Evolutionary conservation across 1,284 basidiomycete species (phyloP), one percentile per base, ranked within the genome.

Genomic region (Rhodotorula sp.): DNA sequence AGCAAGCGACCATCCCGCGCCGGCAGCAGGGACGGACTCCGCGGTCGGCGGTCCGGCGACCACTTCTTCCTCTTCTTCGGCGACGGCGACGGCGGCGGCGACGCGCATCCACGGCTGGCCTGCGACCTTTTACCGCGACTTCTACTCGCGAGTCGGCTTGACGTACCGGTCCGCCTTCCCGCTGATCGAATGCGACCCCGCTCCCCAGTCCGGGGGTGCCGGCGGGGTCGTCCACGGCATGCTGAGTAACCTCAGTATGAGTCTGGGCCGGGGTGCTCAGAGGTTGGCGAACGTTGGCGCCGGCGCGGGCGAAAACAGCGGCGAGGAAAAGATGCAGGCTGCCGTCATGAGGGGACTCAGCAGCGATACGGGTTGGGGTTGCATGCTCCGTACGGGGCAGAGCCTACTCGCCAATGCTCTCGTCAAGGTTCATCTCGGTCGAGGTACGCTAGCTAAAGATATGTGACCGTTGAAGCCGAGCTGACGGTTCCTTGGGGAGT

Each of bases 321-420:
- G 49, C 49, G 49, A 50, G 23, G 19, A 50, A 23, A 50, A 23
- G 85, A 49, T 28, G 65, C 38, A 43, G 57, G 75, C 70, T 66
- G 7, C 34, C 15, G 79, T 91, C 79, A 89, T 89, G 77, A 34
- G 54, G 15, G 90, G 90, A 0, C 89, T 93, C 86, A 92, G 89
- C n/a, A 91, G 87, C 75, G 95, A 99, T 83, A 85, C 92, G 0
- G 95, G 95, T 0, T 99, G 95, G 95, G 95, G 95, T 0, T 99
- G 95, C 81, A 98, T 99, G 95, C 81, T 98, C 43, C 83, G 95
- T 34, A 98, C 95, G 0, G 95, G 94, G 0, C 95, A 98, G 82
- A 92, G 90, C 77, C 80, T 99, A 72, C 84, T 99, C 23, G 95
- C 93, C 7, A 97, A 95, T 77, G 88, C 94, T 0, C 83, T 98